Percentiles rank a stretch among this genome's conserved stretches.
Conservation (phyloP, 2,329 filamentous ascomycete genomes). For the Botrytis medusae region DNA sequence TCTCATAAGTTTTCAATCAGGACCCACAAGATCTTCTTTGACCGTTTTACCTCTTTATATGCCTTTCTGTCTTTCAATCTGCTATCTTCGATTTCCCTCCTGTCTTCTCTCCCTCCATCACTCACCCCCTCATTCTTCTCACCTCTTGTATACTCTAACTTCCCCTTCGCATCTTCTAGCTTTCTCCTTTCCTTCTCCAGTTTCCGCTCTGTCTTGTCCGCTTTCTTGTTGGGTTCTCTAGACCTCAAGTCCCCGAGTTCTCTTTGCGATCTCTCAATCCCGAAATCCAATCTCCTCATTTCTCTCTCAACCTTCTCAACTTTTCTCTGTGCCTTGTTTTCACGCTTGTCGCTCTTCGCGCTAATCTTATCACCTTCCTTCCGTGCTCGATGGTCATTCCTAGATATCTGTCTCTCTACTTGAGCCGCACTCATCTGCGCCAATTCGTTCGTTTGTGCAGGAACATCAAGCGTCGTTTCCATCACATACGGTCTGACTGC, state of each 20-base stretch:
- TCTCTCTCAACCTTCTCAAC: background rate
- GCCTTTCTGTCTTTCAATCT: background rate
- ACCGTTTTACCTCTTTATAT: background rate
- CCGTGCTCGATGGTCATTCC: constrained; percentile 32
- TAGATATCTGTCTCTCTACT: constrained; percentile 30
- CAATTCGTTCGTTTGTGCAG: constrained; percentile 24
- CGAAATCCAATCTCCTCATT: background rate
- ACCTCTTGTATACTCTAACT: background rate
- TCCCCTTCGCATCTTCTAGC: background rate
- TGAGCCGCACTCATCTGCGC: constrained; percentile 36
- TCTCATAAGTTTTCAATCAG: background rate
- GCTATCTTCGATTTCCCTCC: background rate
- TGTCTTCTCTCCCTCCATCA: background rate
- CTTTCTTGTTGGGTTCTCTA: background rate
- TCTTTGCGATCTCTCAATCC: background rate
- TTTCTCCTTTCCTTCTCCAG: background rate
- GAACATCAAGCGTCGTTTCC: constrained; percentile 23
- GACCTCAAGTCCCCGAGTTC: background rate
- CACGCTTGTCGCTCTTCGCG: background rate
- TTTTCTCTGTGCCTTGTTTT: background rate
- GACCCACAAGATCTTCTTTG: background rate
- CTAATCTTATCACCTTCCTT: constrained; percentile 31
- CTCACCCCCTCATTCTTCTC: background rate
- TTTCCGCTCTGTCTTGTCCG: background rate
- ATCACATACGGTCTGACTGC: constrained; percentile 15